Evolutionary conservation across 306 rosid genomes (phyloP).

Genomic region (Hippophae gyantsensis): DNA sequence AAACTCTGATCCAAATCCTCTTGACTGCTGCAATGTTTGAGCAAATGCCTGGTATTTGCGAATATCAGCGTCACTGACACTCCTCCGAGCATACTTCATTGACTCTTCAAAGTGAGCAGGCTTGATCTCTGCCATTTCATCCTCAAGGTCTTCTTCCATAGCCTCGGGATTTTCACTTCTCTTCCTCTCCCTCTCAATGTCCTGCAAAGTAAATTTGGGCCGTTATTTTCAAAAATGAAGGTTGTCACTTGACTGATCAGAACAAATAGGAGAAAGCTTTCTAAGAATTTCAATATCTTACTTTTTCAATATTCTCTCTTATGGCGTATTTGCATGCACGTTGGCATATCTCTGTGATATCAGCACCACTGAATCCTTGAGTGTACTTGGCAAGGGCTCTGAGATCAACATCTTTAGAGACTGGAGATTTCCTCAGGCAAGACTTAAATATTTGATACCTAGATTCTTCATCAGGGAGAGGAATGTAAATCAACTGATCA

Average conservation of each 20-base stretch:
- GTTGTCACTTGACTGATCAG: not conserved
- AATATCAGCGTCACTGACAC: slow-evolving; percentile 94
- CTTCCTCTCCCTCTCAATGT: slow-evolving; percentile 85
- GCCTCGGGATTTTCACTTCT: slow-evolving; percentile 84
- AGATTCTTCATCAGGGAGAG: slow-evolving; percentile 95
- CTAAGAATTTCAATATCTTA: slow-evolving; percentile 16
- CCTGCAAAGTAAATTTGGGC: slow-evolving; percentile 30
- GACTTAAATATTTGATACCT: slow-evolving; percentile 79
- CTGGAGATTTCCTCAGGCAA: slow-evolving; percentile 86
- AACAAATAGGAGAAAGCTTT: not conserved
- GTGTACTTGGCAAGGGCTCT: slow-evolving; percentile 96
- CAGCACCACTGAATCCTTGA: slow-evolving; percentile 96
- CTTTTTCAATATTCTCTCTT: slow-evolving; percentile 95
- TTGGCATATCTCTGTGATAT: slow-evolving; percentile 93
- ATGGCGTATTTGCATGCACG: slow-evolving; percentile 96
- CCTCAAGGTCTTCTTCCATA: slow-evolving; percentile 90
- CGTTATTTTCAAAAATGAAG: not conserved
- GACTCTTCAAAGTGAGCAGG: slow-evolving; percentile 97
- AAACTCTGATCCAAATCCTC: slow-evolving; percentile 89
- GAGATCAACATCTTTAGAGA: slow-evolving; percentile 81
- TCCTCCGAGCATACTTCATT: slow-evolving; percentile 91
- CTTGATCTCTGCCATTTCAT: slow-evolving; percentile 79
- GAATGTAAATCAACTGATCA: slow-evolving; percentile 91
- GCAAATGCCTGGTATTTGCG: slow-evolving; percentile 98
- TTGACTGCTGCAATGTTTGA: slow-evolving; percentile 93